Percentiles rank a stretch among this genome's conserved stretches.
These are phyloP conservation scores for Hypoxylon sp. DNA, from an alignment of 2,329 filamentous ascomycete genomes.

Conservation along the genomic window DNA sequence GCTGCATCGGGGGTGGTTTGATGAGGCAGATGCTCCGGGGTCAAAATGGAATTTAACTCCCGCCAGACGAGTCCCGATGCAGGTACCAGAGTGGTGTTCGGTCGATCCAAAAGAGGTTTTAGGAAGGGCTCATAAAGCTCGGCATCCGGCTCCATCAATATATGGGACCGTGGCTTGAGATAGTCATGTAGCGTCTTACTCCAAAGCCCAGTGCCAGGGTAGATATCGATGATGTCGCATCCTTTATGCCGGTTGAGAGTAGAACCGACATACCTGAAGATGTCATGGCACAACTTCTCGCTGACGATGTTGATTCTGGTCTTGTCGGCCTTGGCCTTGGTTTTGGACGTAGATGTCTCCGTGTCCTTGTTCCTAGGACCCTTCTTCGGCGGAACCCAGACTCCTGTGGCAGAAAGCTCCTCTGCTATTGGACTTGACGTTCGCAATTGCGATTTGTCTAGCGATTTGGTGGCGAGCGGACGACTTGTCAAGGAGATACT, in stretches of 20 bases:
- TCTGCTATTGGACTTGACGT: constrained; percentile 33
- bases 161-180: constrained; percentile 80
- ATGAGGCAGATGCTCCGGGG: constrained; percentile 59
- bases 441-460: constrained; percentile 12
- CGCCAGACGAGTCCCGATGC: constrained; percentile 68
- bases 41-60: constrained; percentile 65
- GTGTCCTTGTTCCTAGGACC: background rate
- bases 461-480: constrained; percentile 5
- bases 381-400: constrained; percentile 27
- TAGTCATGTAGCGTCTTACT: constrained; percentile 78
- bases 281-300: constrained; percentile 67
- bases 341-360: background rate
- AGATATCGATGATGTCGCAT: constrained; percentile 87
- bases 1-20: constrained; percentile 56
- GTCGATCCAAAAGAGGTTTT: constrained; percentile 59
- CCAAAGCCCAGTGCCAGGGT: constrained; percentile 82
- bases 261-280: constrained; percentile 73
- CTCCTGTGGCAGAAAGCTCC: constrained; percentile 30
- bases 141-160: constrained; percentile 79
- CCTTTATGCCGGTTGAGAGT: constrained; percentile 75
- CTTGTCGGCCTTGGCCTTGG: constrained; percentile 44
- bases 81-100: constrained; percentile 60
- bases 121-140: constrained; percentile 69
- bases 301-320: constrained; percentile 62
- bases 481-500: constrained; percentile 20